Conservation (phyloP, 495 filamentous ascomycete genomes). For the Aspergillus heteromorphus region DNA sequence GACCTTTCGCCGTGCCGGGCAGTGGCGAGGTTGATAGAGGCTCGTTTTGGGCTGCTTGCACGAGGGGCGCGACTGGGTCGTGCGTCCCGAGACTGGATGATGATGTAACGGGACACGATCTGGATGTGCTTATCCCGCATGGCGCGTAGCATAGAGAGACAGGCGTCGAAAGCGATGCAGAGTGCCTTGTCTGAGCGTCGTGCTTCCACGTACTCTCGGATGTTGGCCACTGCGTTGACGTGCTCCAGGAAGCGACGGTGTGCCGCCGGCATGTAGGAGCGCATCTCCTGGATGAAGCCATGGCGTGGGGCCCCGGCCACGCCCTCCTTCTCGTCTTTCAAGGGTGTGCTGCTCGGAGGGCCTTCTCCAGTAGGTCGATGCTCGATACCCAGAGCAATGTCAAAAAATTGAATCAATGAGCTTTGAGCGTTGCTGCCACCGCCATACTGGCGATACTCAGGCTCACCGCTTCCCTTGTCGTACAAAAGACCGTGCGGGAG, state of each 20-base stretch:
- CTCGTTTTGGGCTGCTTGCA: constrained; percentile 36
- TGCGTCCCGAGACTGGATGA: constrained; percentile 57
- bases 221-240: constrained; percentile 75
- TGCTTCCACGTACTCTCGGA: constrained; percentile 74
- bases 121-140: constrained; percentile 94
- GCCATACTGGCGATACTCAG: constrained; percentile 69
- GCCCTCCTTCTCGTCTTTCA: constrained; percentile 38
- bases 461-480: constrained; percentile 63
- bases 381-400: constrained; percentile 83
- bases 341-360: constrained; percentile 20
- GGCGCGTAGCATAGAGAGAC: constrained; percentile 80
- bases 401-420: constrained; percentile 91
- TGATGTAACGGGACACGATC: constrained; percentile 94
- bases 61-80: constrained; percentile 35
- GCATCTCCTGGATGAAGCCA: constrained; percentile 96
- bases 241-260: constrained; percentile 86
- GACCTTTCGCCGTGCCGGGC: constrained; percentile 43
- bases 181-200: constrained; percentile 58
- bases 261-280: constrained; percentile 89
- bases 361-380: constrained; percentile 85
- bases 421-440: constrained; percentile 96
- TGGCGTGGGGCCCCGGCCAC: constrained; percentile 57
- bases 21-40: constrained; percentile 59
- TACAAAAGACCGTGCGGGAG: constrained; percentile 83
- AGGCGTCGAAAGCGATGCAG: constrained; percentile 80